These are phyloP conservation scores for Dendrobium catenatum DNA, from an alignment of 106 monocot species.

Conservation along the genomic window DNA sequence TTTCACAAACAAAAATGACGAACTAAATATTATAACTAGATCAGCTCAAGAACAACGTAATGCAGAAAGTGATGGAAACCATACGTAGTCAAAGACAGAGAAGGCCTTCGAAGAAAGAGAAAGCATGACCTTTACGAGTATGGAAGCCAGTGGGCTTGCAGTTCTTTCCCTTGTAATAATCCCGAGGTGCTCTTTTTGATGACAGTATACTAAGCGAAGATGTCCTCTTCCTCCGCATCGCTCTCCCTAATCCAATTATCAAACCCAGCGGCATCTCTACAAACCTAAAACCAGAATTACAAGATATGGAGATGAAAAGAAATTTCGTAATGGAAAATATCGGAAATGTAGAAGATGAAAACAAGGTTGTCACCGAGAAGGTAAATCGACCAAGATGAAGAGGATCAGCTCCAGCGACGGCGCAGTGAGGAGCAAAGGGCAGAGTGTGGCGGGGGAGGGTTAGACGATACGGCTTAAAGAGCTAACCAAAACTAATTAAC, in stretches of 20 bases:
- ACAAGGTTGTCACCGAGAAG: neutral
- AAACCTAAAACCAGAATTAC: neutral
- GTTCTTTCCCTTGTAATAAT: conserved; percentile 88
- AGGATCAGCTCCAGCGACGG: neutral
- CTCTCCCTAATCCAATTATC: conserved; percentile 54
- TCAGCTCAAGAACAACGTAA: neutral
- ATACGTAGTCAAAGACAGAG: neutral
- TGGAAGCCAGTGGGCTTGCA: conserved; percentile 97
- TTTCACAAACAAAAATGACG: neutral
- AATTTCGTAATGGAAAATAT: neutral
- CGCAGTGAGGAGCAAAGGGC: neutral
- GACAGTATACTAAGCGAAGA: conserved; percentile 56
- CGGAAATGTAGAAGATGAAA: neutral
- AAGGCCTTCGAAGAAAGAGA: neutral
- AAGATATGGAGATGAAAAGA: neutral
- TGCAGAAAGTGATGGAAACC: neutral
- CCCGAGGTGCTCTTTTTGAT: conserved; percentile 58
- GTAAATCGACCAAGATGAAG: neutral
- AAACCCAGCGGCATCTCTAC: conserved; percentile 68
- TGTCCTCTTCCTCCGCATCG: conserved; percentile 71
- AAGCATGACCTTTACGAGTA: conserved; percentile 61
- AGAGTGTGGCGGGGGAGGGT: too few species aligned
- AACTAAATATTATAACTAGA: neutral
- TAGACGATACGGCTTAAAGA: too few species aligned
- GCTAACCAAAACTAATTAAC: too few species aligned